A percentile compares a stretch with the other conserved stretches of the same genome.
phyloP scores from a whole-genome alignment of 2,329 filamentous ascomycete genomes.

The Aspergillus hortae region DNA sequence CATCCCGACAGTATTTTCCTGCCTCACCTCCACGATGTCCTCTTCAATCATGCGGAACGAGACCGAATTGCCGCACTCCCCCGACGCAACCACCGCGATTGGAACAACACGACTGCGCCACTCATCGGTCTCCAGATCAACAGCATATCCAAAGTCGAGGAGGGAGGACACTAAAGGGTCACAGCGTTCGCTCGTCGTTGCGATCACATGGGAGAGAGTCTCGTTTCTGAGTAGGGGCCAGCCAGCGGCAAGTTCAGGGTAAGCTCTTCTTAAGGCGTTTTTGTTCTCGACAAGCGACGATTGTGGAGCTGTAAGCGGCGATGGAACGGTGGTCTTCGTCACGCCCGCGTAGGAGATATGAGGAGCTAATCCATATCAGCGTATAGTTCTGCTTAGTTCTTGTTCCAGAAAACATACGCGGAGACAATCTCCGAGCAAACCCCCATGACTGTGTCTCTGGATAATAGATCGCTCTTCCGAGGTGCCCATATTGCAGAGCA shows the following conservation, averaged over 20 bases:
- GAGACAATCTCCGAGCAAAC: slow-evolving; percentile 40
- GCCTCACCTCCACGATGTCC: slow-evolving; percentile 21
- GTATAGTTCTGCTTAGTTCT: not conserved
- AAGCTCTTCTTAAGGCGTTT: slow-evolving; percentile 22
- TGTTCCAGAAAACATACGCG: slow-evolving; percentile 19
- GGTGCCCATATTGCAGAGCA: slow-evolving; percentile 57
- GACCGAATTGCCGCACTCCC: slow-evolving; percentile 47
- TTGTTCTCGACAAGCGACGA: slow-evolving; percentile 17
- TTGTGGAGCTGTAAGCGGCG: slow-evolving; percentile 16
- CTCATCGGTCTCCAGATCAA: slow-evolving; percentile 30
- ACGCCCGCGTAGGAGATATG: slow-evolving; percentile 28
- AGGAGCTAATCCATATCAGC: slow-evolving; percentile 12
- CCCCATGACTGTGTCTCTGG: slow-evolving; percentile 47
- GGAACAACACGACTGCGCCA: slow-evolving; percentile 26
- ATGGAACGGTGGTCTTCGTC: slow-evolving; percentile 24
- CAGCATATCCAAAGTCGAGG: slow-evolving; percentile 50
- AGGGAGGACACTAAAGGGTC: slow-evolving; percentile 38
- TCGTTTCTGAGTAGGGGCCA: slow-evolving; percentile 30
- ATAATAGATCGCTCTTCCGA: slow-evolving; percentile 51
- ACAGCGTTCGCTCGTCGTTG: slow-evolving; percentile 25
- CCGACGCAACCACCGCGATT: slow-evolving; percentile 38
- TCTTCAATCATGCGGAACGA: slow-evolving; percentile 39
- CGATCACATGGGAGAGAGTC: slow-evolving; percentile 30
- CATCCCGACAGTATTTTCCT: slow-evolving; percentile 23
- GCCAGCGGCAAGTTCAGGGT: slow-evolving; percentile 35